Percentiles rank a stretch among this genome's conserved stretches.
Evolutionary conservation across 2,329 filamentous ascomycete species (phyloP).

Genomic region (Metarhizium robertsii): DNA sequence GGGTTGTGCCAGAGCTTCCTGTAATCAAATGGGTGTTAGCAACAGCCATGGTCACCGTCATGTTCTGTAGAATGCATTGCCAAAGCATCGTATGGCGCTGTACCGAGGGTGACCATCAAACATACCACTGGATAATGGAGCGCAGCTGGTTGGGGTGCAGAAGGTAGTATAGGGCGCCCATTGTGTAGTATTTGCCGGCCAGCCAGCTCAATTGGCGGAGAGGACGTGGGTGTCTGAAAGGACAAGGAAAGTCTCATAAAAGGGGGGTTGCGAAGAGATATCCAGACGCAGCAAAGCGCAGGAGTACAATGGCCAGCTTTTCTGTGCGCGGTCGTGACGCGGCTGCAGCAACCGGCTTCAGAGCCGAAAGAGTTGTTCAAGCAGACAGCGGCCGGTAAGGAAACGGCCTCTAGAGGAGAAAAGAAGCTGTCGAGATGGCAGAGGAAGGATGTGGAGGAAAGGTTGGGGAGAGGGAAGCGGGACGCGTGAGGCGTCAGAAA

Average conservation of each 20-base stretch:
- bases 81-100: neutral
- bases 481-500: neutral
- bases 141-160: slow-evolving; percentile 71
- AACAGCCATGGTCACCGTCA: neutral
- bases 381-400: neutral
- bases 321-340: neutral
- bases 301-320: neutral
- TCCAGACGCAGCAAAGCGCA: neutral
- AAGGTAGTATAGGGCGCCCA: slow-evolving; percentile 61
- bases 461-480: neutral
- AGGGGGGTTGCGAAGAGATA: neutral
- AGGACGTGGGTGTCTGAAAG: neutral
- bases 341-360: neutral
- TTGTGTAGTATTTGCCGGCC: slow-evolving; percentile 25
- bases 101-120: neutral
- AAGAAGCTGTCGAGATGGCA: too few species aligned
- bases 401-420: too few species aligned
- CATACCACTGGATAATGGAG: slow-evolving; percentile 81
- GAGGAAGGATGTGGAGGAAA: neutral
- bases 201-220: neutral
- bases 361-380: neutral
- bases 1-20: slow-evolving; percentile 98
- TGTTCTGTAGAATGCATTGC: neutral
- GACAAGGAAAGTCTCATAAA: neutral
- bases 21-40: slow-evolving; percentile 12